Evolutionary conservation across 2,329 filamentous ascomycete species (phyloP).

Genomic region (Hysterium pulicare): DNA sequence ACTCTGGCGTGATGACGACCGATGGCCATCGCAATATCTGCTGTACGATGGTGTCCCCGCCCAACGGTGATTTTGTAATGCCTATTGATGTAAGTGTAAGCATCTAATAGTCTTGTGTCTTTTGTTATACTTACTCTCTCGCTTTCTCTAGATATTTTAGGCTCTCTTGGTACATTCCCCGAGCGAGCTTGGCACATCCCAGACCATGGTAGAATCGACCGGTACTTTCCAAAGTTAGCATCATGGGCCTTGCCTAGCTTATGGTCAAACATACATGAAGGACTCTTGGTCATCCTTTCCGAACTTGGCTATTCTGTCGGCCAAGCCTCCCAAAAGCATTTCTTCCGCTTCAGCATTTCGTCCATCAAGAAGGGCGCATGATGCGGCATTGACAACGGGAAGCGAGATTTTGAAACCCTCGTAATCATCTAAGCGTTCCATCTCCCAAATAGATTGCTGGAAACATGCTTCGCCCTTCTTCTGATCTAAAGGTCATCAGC

Average conservation of each 20-base stretch:
- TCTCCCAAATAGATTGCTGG: slow-evolving; percentile 8
- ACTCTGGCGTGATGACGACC: slow-evolving; percentile 7
- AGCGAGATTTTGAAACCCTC: slow-evolving; percentile 9
- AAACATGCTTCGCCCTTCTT: slow-evolving; percentile 13
- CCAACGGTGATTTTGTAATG: slow-evolving; percentile 12
- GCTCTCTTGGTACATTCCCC: slow-evolving; percentile 10
- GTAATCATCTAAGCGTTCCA: slow-evolving; percentile 10
- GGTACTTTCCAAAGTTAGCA: too few relatives aligned
- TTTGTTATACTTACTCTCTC: too few relatives aligned
- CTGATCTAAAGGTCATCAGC: too few relatives aligned
- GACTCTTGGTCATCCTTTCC: slow-evolving; percentile 12
- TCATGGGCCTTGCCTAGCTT: too few relatives aligned
- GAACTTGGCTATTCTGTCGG: slow-evolving; percentile 6
- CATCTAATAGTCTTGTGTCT: too few relatives aligned
- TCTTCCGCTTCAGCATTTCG: slow-evolving; percentile 4
- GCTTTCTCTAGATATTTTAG: slow-evolving; percentile 7
- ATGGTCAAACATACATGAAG: too few relatives aligned
- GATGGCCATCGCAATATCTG: too few relatives aligned
- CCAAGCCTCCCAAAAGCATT: too few relatives aligned
- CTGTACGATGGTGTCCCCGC: slow-evolving; percentile 13
- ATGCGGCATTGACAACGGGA: slow-evolving; percentile 17
- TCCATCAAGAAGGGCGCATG: too few relatives aligned
- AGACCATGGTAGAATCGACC: slow-evolving; percentile 15
- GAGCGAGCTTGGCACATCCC: slow-evolving; percentile 12
- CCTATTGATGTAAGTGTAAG: too few relatives aligned